These are phyloP conservation scores for Backusella westeae DNA, from an alignment of 192 early-diverging fungal genomes.

Conservation along the genomic window DNA sequence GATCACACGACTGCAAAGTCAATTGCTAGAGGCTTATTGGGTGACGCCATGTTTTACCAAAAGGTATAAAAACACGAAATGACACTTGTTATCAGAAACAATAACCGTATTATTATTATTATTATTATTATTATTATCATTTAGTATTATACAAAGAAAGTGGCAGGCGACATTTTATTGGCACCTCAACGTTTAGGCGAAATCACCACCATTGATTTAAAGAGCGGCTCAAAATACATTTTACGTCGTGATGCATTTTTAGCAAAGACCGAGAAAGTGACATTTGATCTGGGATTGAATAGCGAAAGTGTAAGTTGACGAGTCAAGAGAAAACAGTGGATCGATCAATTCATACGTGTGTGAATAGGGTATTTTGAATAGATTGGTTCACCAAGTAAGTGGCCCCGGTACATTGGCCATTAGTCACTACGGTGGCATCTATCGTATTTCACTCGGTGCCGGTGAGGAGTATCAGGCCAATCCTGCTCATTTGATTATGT, in stretches of 20 bases:
- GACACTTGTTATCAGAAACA: neutral
- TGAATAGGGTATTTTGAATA: slow-evolving; percentile 51
- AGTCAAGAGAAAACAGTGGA: neutral
- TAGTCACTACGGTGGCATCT: slow-evolving; percentile 62
- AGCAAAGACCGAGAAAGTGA: slow-evolving; percentile 56
- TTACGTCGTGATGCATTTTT: slow-evolving; percentile 62
- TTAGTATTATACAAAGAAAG: slow-evolving; percentile 53
- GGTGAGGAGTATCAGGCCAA: slow-evolving; percentile 75
- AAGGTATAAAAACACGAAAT: slow-evolving; percentile 24
- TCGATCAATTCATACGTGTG: too few relatives aligned
- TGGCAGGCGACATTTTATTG: slow-evolving; percentile 64
- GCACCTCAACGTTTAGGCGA: slow-evolving; percentile 62
- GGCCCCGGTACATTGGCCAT: slow-evolving; percentile 70
- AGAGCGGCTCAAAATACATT: slow-evolving; percentile 55
- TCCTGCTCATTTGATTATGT: slow-evolving; percentile 56
- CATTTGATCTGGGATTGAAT: slow-evolving; percentile 42
- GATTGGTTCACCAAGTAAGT: slow-evolving; percentile 59
- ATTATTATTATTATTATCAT: neutral
- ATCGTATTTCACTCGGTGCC: slow-evolving; percentile 61
- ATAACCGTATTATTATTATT: neutral
- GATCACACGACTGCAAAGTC: slow-evolving; percentile 34
- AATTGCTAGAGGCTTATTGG: slow-evolving; percentile 24
- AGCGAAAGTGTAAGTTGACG: slow-evolving; percentile 28
- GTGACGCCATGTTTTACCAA: slow-evolving; percentile 40
- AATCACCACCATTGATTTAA: slow-evolving; percentile 58